Evolutionary conservation across 148 eudicot species (phyloP).

Genomic region (Rhododendron vialii): DNA sequence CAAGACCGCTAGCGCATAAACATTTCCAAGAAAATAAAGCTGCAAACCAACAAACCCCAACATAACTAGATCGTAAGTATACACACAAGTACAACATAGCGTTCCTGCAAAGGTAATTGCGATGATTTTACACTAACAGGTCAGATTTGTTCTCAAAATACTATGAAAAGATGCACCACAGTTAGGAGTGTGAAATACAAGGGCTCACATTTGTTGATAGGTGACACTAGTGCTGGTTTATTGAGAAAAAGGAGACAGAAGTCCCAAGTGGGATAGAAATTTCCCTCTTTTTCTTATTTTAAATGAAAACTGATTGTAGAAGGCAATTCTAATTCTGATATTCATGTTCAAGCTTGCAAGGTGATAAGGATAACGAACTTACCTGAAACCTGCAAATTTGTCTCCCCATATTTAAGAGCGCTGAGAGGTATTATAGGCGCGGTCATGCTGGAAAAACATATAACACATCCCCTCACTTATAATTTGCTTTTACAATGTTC

Average conservation of each 20-base stretch:
- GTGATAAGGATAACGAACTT: slow-evolving; percentile 10
- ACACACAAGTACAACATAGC: not conserved
- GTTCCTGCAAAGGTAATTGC: not conserved
- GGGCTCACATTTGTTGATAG: not conserved
- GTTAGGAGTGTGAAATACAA: not conserved
- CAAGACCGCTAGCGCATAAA: not conserved
- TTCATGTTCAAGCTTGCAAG: not conserved
- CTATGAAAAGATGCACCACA: not conserved
- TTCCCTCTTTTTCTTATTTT: not conserved
- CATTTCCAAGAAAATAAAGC: not conserved
- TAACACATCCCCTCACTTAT: slow-evolving; percentile 3
- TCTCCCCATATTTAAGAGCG: slow-evolving; percentile 72
- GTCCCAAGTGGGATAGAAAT: not conserved
- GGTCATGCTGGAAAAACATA: slow-evolving; percentile 65
- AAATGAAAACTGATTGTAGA: not conserved
- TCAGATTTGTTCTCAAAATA: not conserved
- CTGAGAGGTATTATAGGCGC: slow-evolving; percentile 74
- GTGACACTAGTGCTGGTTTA: not conserved
- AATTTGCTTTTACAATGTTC: not conserved
- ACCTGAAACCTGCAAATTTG: slow-evolving; percentile 84
- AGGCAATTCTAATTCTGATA: not conserved
- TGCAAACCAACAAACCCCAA: not conserved
- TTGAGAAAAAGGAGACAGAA: not conserved
- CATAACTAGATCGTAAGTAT: not conserved
- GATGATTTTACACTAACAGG: not conserved